Conservation (phyloP, 2,329 filamentous ascomycete genomes). For the Penicillium glabrum region DNA sequence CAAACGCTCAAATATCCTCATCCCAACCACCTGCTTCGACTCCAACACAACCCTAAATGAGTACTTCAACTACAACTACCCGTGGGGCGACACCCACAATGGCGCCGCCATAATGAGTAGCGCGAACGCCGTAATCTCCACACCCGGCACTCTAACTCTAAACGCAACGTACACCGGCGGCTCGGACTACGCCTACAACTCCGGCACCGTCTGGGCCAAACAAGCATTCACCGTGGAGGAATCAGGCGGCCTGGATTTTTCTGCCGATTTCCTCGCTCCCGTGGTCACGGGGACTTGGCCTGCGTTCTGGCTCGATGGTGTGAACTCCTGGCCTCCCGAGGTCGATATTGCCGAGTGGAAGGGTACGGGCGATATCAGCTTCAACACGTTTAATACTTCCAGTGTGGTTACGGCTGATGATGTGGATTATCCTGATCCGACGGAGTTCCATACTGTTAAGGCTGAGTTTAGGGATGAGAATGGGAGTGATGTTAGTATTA, state of each 20-base stretch:
- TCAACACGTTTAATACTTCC: conserved; percentile 38
- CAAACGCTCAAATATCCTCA: conserved; percentile 19
- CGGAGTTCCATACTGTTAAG: conserved; percentile 52
- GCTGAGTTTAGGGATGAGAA: conserved; percentile 54
- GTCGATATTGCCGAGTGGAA: conserved; percentile 64
- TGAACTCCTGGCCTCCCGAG: conserved; percentile 59
- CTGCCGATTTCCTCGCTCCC: conserved; percentile 41
- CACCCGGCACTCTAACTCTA: conserved; percentile 48
- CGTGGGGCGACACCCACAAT: conserved; percentile 60
- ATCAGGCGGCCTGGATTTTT: conserved; percentile 42
- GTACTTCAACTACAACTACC: conserved; percentile 56
- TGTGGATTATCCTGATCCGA: conserved; percentile 49
- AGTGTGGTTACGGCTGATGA: conserved; percentile 49
- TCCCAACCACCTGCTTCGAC: conserved; percentile 30
- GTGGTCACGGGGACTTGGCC: conserved; percentile 53
- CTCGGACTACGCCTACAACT: conserved; percentile 52
- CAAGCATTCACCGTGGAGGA: conserved; percentile 41
- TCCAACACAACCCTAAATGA: conserved; percentile 31
- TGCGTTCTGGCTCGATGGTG: conserved; percentile 59
- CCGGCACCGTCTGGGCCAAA: conserved; percentile 49
- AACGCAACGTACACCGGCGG: conserved; percentile 46
- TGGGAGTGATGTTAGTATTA: conserved; percentile 53
- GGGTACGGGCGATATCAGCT: conserved; percentile 43
- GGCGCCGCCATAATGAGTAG: conserved; percentile 55
- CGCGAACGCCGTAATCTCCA: conserved; percentile 44